These are phyloP conservation scores for Delonix regia DNA, from an alignment of 306 rosid genomes.

Conservation along the genomic window DNA sequence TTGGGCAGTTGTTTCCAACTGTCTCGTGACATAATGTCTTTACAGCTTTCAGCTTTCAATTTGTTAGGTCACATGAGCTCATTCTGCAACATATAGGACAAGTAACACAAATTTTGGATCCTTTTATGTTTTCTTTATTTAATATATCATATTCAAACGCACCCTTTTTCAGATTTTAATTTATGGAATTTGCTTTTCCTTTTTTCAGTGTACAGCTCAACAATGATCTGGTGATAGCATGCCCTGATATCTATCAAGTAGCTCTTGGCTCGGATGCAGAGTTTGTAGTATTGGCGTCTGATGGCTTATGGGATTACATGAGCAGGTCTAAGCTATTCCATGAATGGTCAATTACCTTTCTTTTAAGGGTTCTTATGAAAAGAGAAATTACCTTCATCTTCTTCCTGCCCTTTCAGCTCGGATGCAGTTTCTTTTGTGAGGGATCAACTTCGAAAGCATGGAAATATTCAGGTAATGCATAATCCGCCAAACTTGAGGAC, in stretches of 20 bases:
- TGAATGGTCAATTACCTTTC: constrained; percentile 16
- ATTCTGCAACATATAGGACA: constrained; percentile 4
- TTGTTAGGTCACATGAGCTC: constrained; percentile 1
- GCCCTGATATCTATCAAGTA: constrained; percentile 82
- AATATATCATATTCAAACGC: constrained; percentile 18
- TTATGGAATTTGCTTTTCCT: constrained; percentile 24
- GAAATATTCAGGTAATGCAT: constrained; percentile 82
- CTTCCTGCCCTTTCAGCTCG: constrained; percentile 67
- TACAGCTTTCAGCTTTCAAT: background rate
- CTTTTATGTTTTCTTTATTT: background rate
- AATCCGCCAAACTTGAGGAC: background rate
- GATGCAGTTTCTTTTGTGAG: constrained; percentile 86
- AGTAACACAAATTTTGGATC: background rate
- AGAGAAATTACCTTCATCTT: constrained; percentile 31
- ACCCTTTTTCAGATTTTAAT: background rate
- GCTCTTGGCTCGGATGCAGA: constrained; percentile 78
- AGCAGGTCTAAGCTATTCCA: constrained; percentile 55
- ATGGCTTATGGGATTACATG: constrained; percentile 99
- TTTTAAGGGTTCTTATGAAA: constrained; percentile 18
- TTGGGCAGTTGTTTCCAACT: background rate
- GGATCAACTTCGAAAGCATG: constrained; percentile 76
- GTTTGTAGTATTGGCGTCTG: constrained; percentile 87
- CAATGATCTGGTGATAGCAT: constrained; percentile 79
- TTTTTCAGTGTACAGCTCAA: constrained; percentile 69
- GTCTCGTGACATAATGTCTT: background rate